Evolutionary conservation across 1,284 basidiomycete genomes (phyloP), one percentile per base, ranked within the genome.

Genomic region (Melampsora abietis-canadensis): DNA sequence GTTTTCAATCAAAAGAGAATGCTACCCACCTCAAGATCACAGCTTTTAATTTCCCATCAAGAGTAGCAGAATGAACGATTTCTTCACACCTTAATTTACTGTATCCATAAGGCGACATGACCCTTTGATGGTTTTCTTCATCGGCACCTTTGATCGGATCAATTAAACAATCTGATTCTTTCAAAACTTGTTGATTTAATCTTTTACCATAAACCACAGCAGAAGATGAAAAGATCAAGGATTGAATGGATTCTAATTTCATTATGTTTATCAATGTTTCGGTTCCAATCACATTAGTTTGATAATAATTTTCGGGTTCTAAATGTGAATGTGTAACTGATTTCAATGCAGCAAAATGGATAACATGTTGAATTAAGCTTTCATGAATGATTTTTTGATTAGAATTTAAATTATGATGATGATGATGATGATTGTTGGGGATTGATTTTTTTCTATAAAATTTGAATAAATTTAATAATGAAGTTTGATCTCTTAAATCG

Each of bases 21-120:
- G 37, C 10, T 57, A 2, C n/a, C n/a, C n/a, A 27, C 24, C 34
- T 37, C 34, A 37, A 61, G 15, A 61, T 61, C 1, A 61, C 24
- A 31, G 60, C 27, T 30, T 34, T 27, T 30, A 37, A 34, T 61
- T 19, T 8, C 4, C 17, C 60, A 21, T 61, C 27, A 37, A 27
- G n/a, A 21, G 24, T 21, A 30, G 51, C 51, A 4, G 24, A 48
- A 59, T 65, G 63, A 40, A 73, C 64, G 34, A 65, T 57, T 64
- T 73, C 70, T 63, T 73, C 70, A 62, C 70, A 73, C 47, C 64
- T 73, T 48, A 73, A 46, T 57, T 73, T 73, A n/a, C 62, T 73
- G 17, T 57, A 54, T 5, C 70, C 70, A 60, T 73, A 73, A 21
- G 70, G 48, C 34, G 57, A 65, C 4, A 62, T 73, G 5, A 73